Evolutionary conservation across 768 basidiomycete species (phyloP), one percentile per base, ranked within the genome.

Genomic region (Termitomyces sp.): DNA sequence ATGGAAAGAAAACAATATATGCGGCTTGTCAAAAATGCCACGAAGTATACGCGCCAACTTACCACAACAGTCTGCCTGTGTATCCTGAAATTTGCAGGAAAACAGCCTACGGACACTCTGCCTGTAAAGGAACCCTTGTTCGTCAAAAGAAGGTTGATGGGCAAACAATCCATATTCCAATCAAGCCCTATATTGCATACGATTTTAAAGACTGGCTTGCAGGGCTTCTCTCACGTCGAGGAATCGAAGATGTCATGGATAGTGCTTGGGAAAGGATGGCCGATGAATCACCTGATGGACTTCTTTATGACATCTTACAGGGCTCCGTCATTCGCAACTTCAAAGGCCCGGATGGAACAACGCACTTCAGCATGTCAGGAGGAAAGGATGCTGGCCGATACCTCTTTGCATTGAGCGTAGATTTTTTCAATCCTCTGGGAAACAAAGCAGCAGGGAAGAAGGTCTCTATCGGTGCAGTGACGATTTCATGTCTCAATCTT

Each of bases 401-500:
- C n/a, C 20, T 69, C 2, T 77, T 78, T 53, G 60, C 64, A 0
- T 61, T 79, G 0, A 59, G 66, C 26, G 53, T 73, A 6, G 73
- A 79, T 57, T 73, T 67, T n/a, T 63, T 63, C 43, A 60, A 60
- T 44, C 59, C 59, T n/a, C 59, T 60, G 0, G 58, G 64, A 0
- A 74, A 71, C 61, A 68, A 61, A 13, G 12, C 56, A 2, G 57
- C 63, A 1, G 71, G 74, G 1, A 71, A 71, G 26, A 61, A 57
- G 8, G 55, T 63, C 0, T 76, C 72, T 3, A 56, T 70, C 8
- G 72, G 75, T 3, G 62, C 68, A 0, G 69, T 75, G 12, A 72
- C 70, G 20, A 55, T 78, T 50, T 66, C 68, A 2, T 75, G 75
- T 56, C 56, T 76, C 14, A 77, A 77, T 55, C 67, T 78, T 3